Percentiles rank a stretch among this genome's conserved stretches.
phyloP scores from a whole-genome alignment of 169 alveolate species.

The Ichthyophthirius multifiliis region DNA sequence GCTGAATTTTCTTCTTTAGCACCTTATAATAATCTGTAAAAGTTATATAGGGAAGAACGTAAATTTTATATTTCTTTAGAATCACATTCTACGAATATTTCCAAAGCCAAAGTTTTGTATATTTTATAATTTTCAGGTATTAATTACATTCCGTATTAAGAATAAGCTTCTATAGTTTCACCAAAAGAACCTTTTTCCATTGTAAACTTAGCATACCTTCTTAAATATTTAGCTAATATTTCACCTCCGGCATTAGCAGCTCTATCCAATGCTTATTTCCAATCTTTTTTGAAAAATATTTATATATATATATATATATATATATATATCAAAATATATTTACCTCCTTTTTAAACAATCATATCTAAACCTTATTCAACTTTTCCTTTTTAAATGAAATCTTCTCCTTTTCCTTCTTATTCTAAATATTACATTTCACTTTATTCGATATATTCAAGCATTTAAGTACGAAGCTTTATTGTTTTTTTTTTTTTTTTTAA shows the following conservation, averaged over 20 bases:
- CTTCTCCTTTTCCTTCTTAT: constrained; percentile 32
- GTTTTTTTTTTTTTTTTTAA: constrained; percentile 61
- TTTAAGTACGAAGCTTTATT: constrained; percentile 44
- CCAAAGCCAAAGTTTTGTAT: constrained; percentile 83
- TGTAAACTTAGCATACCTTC: constrained; percentile 66
- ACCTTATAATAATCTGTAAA: constrained; percentile 64
- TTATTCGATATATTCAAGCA: constrained; percentile 40
- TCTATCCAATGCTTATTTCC: constrained; percentile 75
- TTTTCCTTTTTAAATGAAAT: constrained; percentile 56
- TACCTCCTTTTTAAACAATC: constrained; percentile 66
- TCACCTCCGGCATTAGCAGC: constrained; percentile 78
- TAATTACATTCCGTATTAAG: constrained; percentile 79
- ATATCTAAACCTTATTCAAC: constrained; percentile 63
- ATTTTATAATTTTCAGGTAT: constrained; percentile 65
- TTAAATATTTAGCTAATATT: constrained; percentile 69
- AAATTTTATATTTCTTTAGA: constrained; percentile 74
- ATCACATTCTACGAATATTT: constrained; percentile 83
- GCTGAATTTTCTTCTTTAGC: constrained; percentile 65
- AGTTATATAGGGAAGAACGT: constrained; percentile 72
- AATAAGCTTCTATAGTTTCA: constrained; percentile 79
- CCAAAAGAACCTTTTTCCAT: constrained; percentile 79
- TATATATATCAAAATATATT: not conserved
- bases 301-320: not conserved
- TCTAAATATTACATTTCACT: constrained; percentile 40
- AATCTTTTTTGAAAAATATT: constrained; percentile 32